Base-by-base conservation (phyloP, 2,329 filamentous ascomycete species). In the Aspergillus brunneoviolaceus region DNA sequence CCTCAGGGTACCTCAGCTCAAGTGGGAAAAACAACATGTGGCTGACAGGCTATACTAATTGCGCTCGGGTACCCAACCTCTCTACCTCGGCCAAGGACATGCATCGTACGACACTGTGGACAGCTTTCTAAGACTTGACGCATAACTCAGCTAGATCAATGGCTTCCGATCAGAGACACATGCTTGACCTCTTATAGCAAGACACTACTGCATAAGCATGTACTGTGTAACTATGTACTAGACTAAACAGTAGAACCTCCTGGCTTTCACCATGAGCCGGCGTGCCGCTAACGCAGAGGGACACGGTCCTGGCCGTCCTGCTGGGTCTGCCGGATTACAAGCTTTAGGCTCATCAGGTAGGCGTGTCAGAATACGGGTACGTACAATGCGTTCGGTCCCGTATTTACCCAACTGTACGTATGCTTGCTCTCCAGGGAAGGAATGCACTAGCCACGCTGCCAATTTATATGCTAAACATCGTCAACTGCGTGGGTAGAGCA, bases 251-350 rank as follows among this genome's bases (percentile, higher is more conserved):
- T n/a, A 29, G 27, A 9, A 25, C 7, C 47, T 54, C 61, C 57
- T 62, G 59, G 51, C 61, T 59, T 60, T 60, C 51, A 57, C 58
- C 56, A 64, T 50, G 61, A 59, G 60, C 57, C 55, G 58, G 65
- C 58, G 61, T 35, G 39, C 31, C 64, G 60, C 68, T 67, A 71
- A 67, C 53, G 66, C 65, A 66, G 65, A 67, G 70, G 39, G 67
- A 70, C 66, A 70, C 65, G 64, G 65, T 62, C 68, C 64, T 62
- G 65, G 69, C 70, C 70, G 64, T 53, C 51, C 63, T 69, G 62
- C 60, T 68, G 69, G 67, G 66, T 68, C 63, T 57, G n/a, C 33
- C 55, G 60, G 57, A 67, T 72, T 72, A 68, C 69, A 70, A 27
- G 45, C 69, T 68, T 60, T 66, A 61, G 50, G 51, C 61, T 62